Evolutionary conservation across 78 protist species (phyloP), one percentile per base, ranked within the genome.

Genomic region (Neovahlkampfia damariscottae): DNA sequence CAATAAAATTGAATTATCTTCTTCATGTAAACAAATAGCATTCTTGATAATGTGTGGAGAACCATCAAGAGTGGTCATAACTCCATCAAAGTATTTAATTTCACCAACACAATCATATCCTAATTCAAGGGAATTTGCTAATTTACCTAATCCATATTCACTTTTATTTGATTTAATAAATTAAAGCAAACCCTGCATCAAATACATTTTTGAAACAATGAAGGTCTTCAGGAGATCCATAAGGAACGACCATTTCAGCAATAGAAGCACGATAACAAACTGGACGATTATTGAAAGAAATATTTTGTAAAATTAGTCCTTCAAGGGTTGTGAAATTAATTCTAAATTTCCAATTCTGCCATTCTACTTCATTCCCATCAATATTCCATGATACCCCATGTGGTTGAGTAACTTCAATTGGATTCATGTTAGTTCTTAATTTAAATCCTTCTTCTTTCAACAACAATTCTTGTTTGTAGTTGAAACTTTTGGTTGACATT

Each of bases 11-110:
- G 77, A 67, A n/a, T 3, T 8, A 71, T 76, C 80, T 8, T 76
- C 80, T 38, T 76, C 80, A 38, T 76, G 80, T 59, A 76, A 29
- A 40, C 80, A 76, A 28, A 76, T 29, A 32, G 80, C 80, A 36
- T 67, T 76, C 5, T 8, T 50, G 28, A 76, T 2, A 3, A 6
- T 27, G 8, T 2, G 9, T 37, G 80, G 3, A 41, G 3, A 1
- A 36, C 80, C 80, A 37, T 10, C 8, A 27, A 7, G 28, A 30
- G 8, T 38, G 32, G 7, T 19, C 30, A 71, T 30, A 32, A 6
- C 5, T 72, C 37, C 80, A 66, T 76, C 80, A 38, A 76, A 36
- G 80, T 27, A 76, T 27, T 27, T 31, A n/a, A 3, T 74, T 9
- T 9, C 50, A 10, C 77, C 77, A 59, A 27, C 67, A 40, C 80